Conservation (phyloP, 2,329 filamentous ascomycete genomes). For the Claviceps monticola region DNA sequence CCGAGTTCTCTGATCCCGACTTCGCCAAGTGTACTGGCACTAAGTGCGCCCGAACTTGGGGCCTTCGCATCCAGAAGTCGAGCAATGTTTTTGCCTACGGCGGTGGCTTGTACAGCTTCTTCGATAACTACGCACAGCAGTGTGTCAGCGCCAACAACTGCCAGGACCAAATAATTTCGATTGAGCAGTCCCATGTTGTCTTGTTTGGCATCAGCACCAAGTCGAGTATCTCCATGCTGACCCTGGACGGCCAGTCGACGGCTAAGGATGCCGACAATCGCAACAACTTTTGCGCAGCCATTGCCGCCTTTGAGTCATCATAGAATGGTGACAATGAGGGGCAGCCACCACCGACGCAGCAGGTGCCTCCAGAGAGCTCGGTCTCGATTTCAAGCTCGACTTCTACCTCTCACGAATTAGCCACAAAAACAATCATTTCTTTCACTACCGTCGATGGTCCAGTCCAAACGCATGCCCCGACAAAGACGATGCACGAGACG, state of each 20-base stretch:
- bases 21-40: constrained; percentile 44
- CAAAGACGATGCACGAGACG: neutral
- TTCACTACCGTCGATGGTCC: neutral
- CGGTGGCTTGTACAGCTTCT: constrained; percentile 69
- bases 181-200: constrained; percentile 53
- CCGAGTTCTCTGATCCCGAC: constrained; percentile 50
- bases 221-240: constrained; percentile 61
- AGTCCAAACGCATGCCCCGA: neutral
- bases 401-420: neutral
- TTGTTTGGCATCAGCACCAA: constrained; percentile 63
- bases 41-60: constrained; percentile 63
- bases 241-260: constrained; percentile 38
- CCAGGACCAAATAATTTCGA: constrained; percentile 63
- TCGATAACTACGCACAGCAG: constrained; percentile 63
- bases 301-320: constrained; percentile 34
- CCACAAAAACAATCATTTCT: neutral
- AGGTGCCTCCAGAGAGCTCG: neutral
- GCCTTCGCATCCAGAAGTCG: constrained; percentile 56
- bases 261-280: constrained; percentile 47
- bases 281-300: constrained; percentile 50
- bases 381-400: too few relatives aligned
- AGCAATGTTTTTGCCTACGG: constrained; percentile 56
- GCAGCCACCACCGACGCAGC: neutral
- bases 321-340: constrained; percentile 9
- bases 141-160: constrained; percentile 57